A percentile compares a stretch with the other conserved stretches of the same genome.
phyloP scores from a whole-genome alignment of 1,139 yeast genomes.

The Meyerozyma smithsonii region DNA sequence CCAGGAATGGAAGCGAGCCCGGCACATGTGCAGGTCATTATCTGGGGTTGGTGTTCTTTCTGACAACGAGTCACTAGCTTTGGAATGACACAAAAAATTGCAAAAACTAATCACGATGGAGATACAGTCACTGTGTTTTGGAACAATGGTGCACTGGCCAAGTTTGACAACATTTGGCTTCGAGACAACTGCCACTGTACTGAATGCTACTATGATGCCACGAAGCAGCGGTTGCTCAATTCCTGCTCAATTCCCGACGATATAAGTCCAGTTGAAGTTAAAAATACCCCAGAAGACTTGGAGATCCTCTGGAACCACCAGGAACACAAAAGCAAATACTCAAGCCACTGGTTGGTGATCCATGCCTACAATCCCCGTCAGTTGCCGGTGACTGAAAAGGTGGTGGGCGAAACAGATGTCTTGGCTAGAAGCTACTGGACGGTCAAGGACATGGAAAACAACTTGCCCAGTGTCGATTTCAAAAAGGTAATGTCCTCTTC shows the following conservation, averaged over 20 bases:
- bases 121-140: constrained; percentile 6
- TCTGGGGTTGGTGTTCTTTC: neutral
- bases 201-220: constrained; percentile 53
- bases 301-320: constrained; percentile 44
- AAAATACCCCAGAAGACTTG: constrained; percentile 16
- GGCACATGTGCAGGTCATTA: neutral
- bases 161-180: constrained; percentile 57
- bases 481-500: constrained; percentile 38
- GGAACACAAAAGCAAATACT: constrained; percentile 46
- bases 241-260: constrained; percentile 51
- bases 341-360: constrained; percentile 46
- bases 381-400: constrained; percentile 24
- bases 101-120: neutral
- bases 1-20: neutral
- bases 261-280: constrained; percentile 30
- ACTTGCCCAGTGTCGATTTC: constrained; percentile 52
- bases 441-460: constrained; percentile 35
- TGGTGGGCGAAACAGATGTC: constrained; percentile 24
- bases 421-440: constrained; percentile 43
- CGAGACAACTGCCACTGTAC: constrained; percentile 67
- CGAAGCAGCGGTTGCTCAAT: constrained; percentile 62
- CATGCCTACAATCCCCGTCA: constrained; percentile 60
- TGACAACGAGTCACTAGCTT: too few relatives aligned
- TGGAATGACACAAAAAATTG: neutral
- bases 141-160: constrained; percentile 12